A percentile compares a stretch with the other conserved stretches of the same genome.
These are phyloP conservation scores for Draba incana DNA, from an alignment of 345 rosid species.

Conservation along the genomic window DNA sequence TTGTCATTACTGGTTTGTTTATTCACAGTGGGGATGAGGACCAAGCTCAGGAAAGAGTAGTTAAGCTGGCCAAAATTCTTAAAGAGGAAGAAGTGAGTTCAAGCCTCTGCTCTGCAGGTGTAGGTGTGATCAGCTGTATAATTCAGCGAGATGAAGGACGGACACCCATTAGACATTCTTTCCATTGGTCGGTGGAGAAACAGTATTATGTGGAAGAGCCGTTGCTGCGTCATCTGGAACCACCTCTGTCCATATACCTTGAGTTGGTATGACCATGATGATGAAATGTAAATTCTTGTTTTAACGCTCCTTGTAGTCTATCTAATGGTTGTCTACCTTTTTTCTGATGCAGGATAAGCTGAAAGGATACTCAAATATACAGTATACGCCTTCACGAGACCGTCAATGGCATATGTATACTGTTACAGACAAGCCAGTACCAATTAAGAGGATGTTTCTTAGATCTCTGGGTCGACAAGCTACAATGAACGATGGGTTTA, in stretches of 20 bases:
- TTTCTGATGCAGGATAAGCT: slow-evolving; percentile 80
- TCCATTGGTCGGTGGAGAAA: slow-evolving; percentile 91
- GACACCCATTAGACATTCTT: slow-evolving; percentile 97
- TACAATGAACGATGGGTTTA: slow-evolving; percentile 62
- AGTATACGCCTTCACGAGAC: slow-evolving; percentile 80
- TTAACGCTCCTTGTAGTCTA: not conserved
- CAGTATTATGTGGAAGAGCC: slow-evolving; percentile 89
- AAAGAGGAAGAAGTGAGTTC: slow-evolving; percentile 81
- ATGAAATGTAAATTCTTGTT: slow-evolving; percentile 11
- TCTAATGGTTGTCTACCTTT: slow-evolving; percentile 4
- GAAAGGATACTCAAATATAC: slow-evolving; percentile 74
- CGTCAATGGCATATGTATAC: slow-evolving; percentile 97
- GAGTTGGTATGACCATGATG: slow-evolving; percentile 68
- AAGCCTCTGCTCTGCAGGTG: slow-evolving; percentile 78
- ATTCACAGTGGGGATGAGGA: slow-evolving; percentile 93
- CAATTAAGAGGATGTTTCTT: slow-evolving; percentile 90
- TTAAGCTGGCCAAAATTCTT: slow-evolving; percentile 93
- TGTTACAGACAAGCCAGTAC: slow-evolving; percentile 77
- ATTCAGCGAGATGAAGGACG: slow-evolving; percentile 99
- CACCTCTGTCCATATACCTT: slow-evolving; percentile 94
- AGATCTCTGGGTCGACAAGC: slow-evolving; percentile 95
- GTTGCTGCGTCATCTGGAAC: slow-evolving; percentile 91
- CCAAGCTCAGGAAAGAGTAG: slow-evolving; percentile 97
- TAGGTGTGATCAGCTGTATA: slow-evolving; percentile 92
- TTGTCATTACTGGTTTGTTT: slow-evolving; percentile 21